phyloP scores from a whole-genome alignment of 768 basidiomycete genomes.

The Mycena capillaripes region DNA sequence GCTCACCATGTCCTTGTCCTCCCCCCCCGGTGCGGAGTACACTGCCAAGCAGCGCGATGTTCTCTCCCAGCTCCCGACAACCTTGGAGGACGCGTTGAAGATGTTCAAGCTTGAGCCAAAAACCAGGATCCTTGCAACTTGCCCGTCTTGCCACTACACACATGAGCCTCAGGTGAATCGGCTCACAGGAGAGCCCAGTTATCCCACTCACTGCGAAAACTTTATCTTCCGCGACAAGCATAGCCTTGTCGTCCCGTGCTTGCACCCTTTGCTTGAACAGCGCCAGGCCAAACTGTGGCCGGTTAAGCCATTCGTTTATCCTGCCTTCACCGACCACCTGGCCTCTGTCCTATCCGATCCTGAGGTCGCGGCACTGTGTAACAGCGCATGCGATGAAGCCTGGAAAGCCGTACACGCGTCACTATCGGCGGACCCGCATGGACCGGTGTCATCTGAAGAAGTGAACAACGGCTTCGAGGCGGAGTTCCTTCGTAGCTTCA shows the following conservation, averaged over 20 bases:
- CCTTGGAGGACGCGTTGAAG: conserved; percentile 28
- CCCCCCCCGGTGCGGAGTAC: conserved; percentile 19
- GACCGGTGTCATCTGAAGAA: conserved; percentile 10
- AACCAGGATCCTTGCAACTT: conserved; percentile 30
- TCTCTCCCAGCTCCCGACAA: conserved; percentile 29
- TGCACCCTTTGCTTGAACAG: conserved; percentile 24
- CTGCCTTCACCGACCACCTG: conserved; percentile 41
- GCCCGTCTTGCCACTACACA: conserved; percentile 31
- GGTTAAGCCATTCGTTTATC: conserved; percentile 35
- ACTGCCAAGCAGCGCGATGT: conserved; percentile 27
- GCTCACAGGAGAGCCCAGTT: conserved; percentile 25
- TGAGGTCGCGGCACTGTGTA: conserved; percentile 32
- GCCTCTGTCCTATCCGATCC: conserved; percentile 37
- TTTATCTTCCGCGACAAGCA: conserved; percentile 31
- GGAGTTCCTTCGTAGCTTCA: conserved; percentile 44
- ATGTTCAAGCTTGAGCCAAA: conserved; percentile 33
- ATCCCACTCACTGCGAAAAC: conserved; percentile 30
- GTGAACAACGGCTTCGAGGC: conserved; percentile 43
- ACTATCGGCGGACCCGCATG: conserved; percentile 6
- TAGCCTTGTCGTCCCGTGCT: conserved; percentile 18
- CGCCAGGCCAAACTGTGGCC: conserved; percentile 35
- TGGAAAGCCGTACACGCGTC: conserved; percentile 7
- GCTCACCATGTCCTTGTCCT: conserved; percentile 27
- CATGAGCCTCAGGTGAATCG: conserved; percentile 30
- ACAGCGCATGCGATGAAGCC: conserved; percentile 19